phyloP scores from a whole-genome alignment of 169 alveolate genomes.

The Cryptosporidium parvum region DNA sequence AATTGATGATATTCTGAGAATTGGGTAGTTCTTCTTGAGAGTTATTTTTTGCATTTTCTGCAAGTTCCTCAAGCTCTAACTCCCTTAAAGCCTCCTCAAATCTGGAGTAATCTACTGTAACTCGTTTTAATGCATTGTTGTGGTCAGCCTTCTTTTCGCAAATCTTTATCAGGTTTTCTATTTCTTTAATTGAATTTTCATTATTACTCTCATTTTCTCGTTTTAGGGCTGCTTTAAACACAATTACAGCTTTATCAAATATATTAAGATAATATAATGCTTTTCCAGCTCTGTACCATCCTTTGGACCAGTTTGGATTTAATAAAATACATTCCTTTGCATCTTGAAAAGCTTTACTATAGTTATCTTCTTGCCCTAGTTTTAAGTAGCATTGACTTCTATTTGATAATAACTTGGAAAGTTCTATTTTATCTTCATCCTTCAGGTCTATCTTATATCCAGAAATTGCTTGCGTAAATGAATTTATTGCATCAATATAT shows the following conservation, averaged over 20 bases:
- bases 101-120: slow-evolving; percentile 63
- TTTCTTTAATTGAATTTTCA: slow-evolving; percentile 25
- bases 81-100: slow-evolving; percentile 50
- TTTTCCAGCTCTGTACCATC: slow-evolving; percentile 75
- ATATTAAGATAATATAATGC: slow-evolving; percentile 51
- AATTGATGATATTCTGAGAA: slow-evolving; percentile 36
- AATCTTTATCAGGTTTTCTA: slow-evolving; percentile 24
- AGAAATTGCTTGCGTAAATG: slow-evolving; percentile 69
- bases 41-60: slow-evolving; percentile 5
- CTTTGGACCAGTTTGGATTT: slow-evolving; percentile 66
- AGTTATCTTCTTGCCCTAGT: slow-evolving; percentile 42
- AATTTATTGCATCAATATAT: slow-evolving; percentile 47
- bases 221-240: slow-evolving; percentile 60
- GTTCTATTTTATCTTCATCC: slow-evolving; percentile 23
- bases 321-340: slow-evolving; percentile 67
- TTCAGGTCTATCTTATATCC: slow-evolving; percentile 40
- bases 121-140: slow-evolving; percentile 44
- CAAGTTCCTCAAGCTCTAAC: slow-evolving; percentile 37
- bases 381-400: slow-evolving; percentile 65
- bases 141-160: slow-evolving; percentile 75
- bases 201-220: slow-evolving; percentile 16
- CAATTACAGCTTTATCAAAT: slow-evolving; percentile 50
- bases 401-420: slow-evolving; percentile 44
- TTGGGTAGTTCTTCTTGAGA: neutral
- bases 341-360: slow-evolving; percentile 59